Evolutionary conservation across 1,284 basidiomycete genomes (phyloP), one percentile per base, ranked within the genome.

Genomic region (Baeospora myosura): DNA sequence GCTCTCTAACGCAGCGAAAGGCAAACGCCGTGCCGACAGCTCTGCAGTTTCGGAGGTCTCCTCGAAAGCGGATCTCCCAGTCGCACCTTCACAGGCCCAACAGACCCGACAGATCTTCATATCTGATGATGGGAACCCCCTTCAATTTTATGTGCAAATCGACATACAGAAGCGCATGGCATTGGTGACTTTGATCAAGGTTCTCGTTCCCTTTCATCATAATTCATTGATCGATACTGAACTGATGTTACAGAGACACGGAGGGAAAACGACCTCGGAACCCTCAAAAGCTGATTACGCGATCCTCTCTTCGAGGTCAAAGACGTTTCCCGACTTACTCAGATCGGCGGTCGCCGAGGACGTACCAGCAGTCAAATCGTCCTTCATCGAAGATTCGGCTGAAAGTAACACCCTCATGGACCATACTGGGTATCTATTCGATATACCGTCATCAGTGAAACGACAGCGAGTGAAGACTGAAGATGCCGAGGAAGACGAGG

Each of bases 61-160:
- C 28, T 16, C 12, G n/a, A n/a, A 29, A 25, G 24, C 18, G 34
- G 30, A 12, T 38, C 42, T 12, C 17, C n/a, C 36, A 8, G 14
- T 44, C 14, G 17, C 26, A 31, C 37, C 17, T 8, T 14, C 14
- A 22, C 21, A n/a, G 22, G 20, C 5, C n/a, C 14, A 28, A 8
- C 2, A 36, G 12, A 22, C n/a, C 5, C 8, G 11, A 47, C n/a
- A 45, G 23, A 47, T 64, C 14, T 71, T 71, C 42, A 54, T 43
- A 22, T 50, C 50, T 2, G 42, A 53, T 24, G 48, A 50, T 26
- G 74, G 72, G 4, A 47, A 56, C 38, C 52, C 65, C 0, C 48
- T 75, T 24, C 52, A 59, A n/a, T 79, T 81, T 49, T 79, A 71
- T 49, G 71, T 80, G 23, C 74, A 76, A 52, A 62, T 77, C n/a